Conservation (phyloP, 805 yeast genomes). For the Candida jianshihensis region DNA sequence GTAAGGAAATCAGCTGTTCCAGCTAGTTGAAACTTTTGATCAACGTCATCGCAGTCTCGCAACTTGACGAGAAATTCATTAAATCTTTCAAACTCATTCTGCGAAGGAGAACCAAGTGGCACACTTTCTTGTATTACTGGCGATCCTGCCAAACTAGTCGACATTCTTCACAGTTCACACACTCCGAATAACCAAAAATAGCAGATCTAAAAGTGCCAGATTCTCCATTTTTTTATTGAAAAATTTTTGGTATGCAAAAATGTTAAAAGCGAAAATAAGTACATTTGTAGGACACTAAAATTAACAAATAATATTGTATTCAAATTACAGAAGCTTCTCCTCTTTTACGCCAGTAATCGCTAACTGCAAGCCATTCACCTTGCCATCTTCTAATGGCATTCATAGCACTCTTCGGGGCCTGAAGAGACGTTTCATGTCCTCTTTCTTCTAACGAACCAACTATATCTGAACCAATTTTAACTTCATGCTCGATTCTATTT, state of each 20-base stretch:
- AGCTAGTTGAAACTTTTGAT: conserved; percentile 8
- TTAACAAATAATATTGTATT: not conserved
- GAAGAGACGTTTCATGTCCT: conserved; percentile 44
- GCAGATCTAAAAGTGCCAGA: too few relatives aligned
- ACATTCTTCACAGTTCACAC: too few relatives aligned
- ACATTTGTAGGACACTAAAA: not conserved
- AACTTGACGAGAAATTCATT: conserved; percentile 1
- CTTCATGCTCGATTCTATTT: conserved; percentile 55
- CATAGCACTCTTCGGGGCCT: conserved; percentile 47
- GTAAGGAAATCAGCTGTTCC: conserved; percentile 18
- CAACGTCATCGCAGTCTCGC: not conserved
- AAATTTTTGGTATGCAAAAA: not conserved
- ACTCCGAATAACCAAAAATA: too few relatives aligned
- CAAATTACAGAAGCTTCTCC: conserved; percentile 53
- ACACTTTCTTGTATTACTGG: too few relatives aligned
- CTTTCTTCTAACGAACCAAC: conserved; percentile 28
- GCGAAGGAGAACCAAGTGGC: not conserved
- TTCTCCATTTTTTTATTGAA: not conserved
- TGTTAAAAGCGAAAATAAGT: not conserved
- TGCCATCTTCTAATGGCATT: conserved; percentile 40
- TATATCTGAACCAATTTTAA: conserved; percentile 37
- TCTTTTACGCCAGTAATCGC: conserved; percentile 86
- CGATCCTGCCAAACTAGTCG: too few relatives aligned
- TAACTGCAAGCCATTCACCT: conserved; percentile 56
- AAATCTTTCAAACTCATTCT: conserved; percentile 1